Base-by-base conservation (phyloP, 805 yeast species). In the Debaryomyces hansenii region DNA sequence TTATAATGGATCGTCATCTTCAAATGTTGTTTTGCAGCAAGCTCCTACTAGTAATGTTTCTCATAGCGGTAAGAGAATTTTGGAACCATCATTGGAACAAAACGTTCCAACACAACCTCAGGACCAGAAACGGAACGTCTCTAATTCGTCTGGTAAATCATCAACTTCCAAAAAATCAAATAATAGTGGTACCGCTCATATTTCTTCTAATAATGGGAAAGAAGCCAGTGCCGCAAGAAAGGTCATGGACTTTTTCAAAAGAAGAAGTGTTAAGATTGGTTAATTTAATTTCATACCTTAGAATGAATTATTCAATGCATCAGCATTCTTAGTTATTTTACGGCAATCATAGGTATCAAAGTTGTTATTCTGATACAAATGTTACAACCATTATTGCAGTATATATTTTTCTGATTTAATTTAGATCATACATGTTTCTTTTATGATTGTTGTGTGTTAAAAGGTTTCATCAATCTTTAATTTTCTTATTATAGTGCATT, bases 221-320 rank as follows among this genome's bases (percentile, higher is more conserved):
- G 88, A 83, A 54, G 81, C 83, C 16, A 83, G 90, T 40, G 85
- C 94, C 2, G 90, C 94, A 4, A 81, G 83, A 59, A 82, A 82
- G 56, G 90, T 85, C 8, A 80, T 85, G 77, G 91, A 85, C 62
- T 85, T 85, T 62, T 85, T 85, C 71, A 84, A 84, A 60, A 77
- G 91, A 66, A 79, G 88, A 51, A 66, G 72, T 45, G 60, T 69
- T 4, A 57, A 67, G 49, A 60, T 66, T 15, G 60, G 61, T 40
- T 62, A 46, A 41, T 27, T 14, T 32, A 33, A 9, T 2, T 5
- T 31, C 34, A 6, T 12, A 28, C n/a, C n/a, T 41, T 8, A 18
- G 14, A 10, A 37, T 20, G 40, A 28, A 28, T 10, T 28, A 28
- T 12, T 16, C 18, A 16, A 16, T 28, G 32, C 32, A 28, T 28